Conservation (phyloP, 208 protist genomes). For the Herpetomonas samuelpessoai region DNA sequence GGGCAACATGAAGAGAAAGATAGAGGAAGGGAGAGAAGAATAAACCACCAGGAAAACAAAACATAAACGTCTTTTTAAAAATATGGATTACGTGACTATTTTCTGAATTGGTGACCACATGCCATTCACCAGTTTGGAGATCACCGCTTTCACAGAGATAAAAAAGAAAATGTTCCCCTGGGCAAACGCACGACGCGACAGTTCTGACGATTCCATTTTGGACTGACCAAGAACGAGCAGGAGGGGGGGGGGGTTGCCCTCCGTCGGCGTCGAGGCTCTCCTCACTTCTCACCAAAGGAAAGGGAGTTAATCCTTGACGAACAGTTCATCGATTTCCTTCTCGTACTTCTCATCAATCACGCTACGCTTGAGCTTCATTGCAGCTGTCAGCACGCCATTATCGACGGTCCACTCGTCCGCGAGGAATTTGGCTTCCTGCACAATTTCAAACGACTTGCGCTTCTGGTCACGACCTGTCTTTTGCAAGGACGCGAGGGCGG, state of each 20-base stretch:
- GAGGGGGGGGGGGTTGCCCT: no score
- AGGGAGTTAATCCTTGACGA: slow-evolving; percentile 32
- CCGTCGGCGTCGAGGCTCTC: no score
- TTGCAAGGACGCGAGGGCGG: slow-evolving; percentile 42
- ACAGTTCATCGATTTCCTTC: slow-evolving; percentile 57
- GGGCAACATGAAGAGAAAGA: slow-evolving; percentile 7
- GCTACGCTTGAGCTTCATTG: slow-evolving; percentile 78
- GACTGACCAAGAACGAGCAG: no score
- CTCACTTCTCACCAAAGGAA: neutral
- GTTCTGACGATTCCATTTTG: no score
- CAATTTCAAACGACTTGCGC: slow-evolving; percentile 71
- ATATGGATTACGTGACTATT: slow-evolving; percentile 7
- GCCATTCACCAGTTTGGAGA: neutral
- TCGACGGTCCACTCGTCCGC: slow-evolving; percentile 81
- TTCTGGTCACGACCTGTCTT: slow-evolving; percentile 45
- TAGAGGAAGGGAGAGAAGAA: slow-evolving; percentile 10
- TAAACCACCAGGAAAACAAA: slow-evolving; percentile 9
- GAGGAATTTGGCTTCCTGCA: slow-evolving; percentile 47
- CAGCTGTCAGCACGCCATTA: slow-evolving; percentile 77
- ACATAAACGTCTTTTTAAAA: slow-evolving; percentile 16
- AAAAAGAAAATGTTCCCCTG: no score
- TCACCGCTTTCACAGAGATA: neutral
- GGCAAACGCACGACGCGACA: no score
- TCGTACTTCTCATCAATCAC: slow-evolving; percentile 63
- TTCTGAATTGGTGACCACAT: no score